Evolutionary conservation across 2,329 filamentous ascomycete species (phyloP).

Genomic region (Neofusicoccum sp.): DNA sequence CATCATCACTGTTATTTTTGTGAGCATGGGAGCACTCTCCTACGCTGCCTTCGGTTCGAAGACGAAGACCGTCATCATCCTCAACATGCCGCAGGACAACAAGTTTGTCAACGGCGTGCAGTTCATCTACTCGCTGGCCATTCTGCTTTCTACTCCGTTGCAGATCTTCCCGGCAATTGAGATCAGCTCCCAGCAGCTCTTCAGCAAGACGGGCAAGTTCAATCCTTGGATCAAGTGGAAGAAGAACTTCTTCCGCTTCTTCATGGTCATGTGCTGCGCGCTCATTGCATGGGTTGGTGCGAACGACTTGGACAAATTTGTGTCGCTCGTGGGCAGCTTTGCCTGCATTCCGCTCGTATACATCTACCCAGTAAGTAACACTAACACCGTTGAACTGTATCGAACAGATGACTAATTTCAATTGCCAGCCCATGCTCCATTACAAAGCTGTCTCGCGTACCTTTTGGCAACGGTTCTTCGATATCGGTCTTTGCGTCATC

Average conservation of each 20-base stretch:
- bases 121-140: constrained; percentile 97
- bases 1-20: constrained; percentile 84
- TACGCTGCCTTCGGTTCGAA: constrained; percentile 95
- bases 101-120: constrained; percentile 95
- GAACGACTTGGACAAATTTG: constrained; percentile 94
- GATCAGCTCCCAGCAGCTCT: constrained; percentile 92
- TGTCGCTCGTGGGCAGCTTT: constrained; percentile 93
- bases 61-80: constrained; percentile 93
- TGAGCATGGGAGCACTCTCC: constrained; percentile 86
- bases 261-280: constrained; percentile 84
- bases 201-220: constrained; percentile 93
- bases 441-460: constrained; percentile 76
- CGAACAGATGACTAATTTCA: constrained; percentile 35
- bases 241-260: constrained; percentile 96
- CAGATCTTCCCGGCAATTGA: constrained; percentile 98
- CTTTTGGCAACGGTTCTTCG: constrained; percentile 67
- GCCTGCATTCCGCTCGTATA: constrained; percentile 96
- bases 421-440: constrained; percentile 79
- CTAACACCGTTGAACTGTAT: background rate
- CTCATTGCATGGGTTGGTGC: constrained; percentile 90
- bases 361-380: constrained; percentile 84
- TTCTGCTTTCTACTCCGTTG: constrained; percentile 88
- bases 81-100: constrained; percentile 95
- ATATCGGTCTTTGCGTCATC: constrained; percentile 77
- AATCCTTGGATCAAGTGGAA: constrained; percentile 99